Base-by-base conservation (phyloP, 306 rosid species). In the Begonia loranthoides region DNA sequence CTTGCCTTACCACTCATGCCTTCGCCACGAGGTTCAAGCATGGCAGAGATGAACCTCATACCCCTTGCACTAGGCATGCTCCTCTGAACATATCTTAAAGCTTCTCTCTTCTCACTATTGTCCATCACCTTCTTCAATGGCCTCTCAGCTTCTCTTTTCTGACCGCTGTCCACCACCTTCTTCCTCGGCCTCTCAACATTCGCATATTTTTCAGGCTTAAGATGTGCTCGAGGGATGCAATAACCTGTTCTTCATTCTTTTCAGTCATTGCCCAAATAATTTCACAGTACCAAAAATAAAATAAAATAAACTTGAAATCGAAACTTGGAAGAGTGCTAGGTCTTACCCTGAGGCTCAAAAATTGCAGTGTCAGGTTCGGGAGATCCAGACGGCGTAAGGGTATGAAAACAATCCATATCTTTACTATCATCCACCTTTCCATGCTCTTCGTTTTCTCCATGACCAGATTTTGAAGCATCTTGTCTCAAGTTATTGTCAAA, bases 271-370 rank as follows among this genome's bases (percentile, higher is more conserved):
- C 62, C 51, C 12, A 15, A 1, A 19, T 56, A 0, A 56, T 3
- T 9, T 50, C 48, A 17, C 10, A 39, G 39, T 15, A 40, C 13
- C 54, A 13, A 13, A 41, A n/a, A n/a, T n/a, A n/a, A n/a, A n/a
- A n/a, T n/a, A 38, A 5, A 39, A 49, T 39, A 19, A 39, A 59
- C 14, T n/a, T 10, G 47, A n/a, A 43, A 43, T 10, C 5, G n/a
- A 43, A 43, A 28, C 5, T 10, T 43, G 47, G 6, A 9, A 43
- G 47, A 43, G 47, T 48, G 51, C 11, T 12, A n/a, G 52, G 50
- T 16, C 17, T 38, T 69, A 90, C 99, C 94, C 70, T 81, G 67
- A 65, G 76, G 46, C 52, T 57, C 58, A 1, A 66, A 17, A 45
- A 55, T 4, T 4, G 10, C 9, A 13, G 28, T 24, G 19, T 75